Evolutionary conservation across 495 filamentous ascomycete species (phyloP), one percentile per base, ranked within the genome.

Genomic region (Neurospora sp.): DNA sequence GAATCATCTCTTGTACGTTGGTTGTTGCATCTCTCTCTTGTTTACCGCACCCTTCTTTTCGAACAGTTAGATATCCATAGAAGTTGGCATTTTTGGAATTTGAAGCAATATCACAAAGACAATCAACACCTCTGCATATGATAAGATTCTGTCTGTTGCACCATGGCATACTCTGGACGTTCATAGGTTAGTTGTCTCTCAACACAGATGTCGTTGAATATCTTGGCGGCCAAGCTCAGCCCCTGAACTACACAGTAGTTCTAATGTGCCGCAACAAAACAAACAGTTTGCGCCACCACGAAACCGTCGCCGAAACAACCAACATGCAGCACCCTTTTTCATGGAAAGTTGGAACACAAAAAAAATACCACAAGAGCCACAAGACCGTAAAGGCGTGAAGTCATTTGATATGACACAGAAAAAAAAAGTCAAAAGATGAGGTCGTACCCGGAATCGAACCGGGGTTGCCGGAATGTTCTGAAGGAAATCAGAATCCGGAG

Each of bases 401-500:
- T 31, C 27, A 31, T 3, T 31, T 31, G 27, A 31, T 31, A 31
- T 31, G 27, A 31, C 1, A 31, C 27, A 31, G 2, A 31, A 31
- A 31, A 27, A 35, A 66, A 66, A 35, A 35, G 5, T 31, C 0
- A 66, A 61, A 61, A 61, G 22, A 61, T 31, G 5, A 79, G 78
- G 78, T 76, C 78, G 74, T 79, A 75, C 78, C 78, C 78, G 76
- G 78, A 78, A 76, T 79, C 78, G 76, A 79, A 79, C 76, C 76
- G 76, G 78, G 78, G 77, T 79, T 73, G 27, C 77, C 77, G 72
- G 75, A 78, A 77, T 39, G 42, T 46, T 46, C 42, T 46, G 48
- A 59, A 59, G 48, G 27, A 11, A 27, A 27, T 59, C 48, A 59
- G 48, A 59, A 59, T 59, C 48, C 48, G 48, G 48, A 59, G 48